Evolutionary conservation across 371 early-diverging fungal genomes (phyloP).

Genomic region (Choanephora cucurbitarum): DNA sequence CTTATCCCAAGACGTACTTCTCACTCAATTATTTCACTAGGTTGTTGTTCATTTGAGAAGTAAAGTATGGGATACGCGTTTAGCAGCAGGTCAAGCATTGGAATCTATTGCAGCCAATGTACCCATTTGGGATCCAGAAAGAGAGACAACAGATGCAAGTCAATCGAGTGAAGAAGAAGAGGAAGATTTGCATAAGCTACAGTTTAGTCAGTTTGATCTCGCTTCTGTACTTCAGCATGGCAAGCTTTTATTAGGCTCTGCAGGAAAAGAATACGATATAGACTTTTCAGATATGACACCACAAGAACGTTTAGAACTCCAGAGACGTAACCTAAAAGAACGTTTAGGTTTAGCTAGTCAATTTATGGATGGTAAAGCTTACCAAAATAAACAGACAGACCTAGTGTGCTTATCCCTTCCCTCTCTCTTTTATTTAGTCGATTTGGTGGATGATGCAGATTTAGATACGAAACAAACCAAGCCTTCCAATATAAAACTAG

Average conservation of each 20-base stretch:
- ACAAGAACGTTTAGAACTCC: conserved; percentile 80
- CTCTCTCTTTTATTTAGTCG: no score
- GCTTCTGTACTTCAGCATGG: conserved; percentile 80
- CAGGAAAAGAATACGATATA: conserved; percentile 91
- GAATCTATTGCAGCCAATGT: conserved; percentile 90
- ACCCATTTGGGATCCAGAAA: conserved; percentile 75
- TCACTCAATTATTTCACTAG: conserved; percentile 30
- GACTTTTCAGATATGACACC: conserved; percentile 82
- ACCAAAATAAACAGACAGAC: conserved; percentile 2
- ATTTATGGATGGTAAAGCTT: conserved; percentile 82
- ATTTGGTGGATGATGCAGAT: conserved; percentile 71
- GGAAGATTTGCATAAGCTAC: conserved; percentile 52
- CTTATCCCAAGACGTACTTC: not conserved
- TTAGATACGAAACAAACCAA: conserved; percentile 36
- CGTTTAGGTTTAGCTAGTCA: conserved; percentile 86
- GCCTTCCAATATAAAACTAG: conserved; percentile 13
- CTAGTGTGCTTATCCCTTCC: no score
- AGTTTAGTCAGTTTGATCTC: conserved; percentile 84
- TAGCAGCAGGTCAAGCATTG: conserved; percentile 91
- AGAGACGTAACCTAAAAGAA: conserved; percentile 82
- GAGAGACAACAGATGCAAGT: conserved; percentile 2
- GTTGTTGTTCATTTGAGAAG: conserved; percentile 86
- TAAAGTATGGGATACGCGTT: conserved; percentile 94
- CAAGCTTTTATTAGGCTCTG: conserved; percentile 81
- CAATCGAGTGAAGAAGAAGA: conserved; percentile 17